These are phyloP conservation scores for Austroboletus niveus DNA, from an alignment of 1,284 basidiomycete genomes.

Conservation along the genomic window DNA sequence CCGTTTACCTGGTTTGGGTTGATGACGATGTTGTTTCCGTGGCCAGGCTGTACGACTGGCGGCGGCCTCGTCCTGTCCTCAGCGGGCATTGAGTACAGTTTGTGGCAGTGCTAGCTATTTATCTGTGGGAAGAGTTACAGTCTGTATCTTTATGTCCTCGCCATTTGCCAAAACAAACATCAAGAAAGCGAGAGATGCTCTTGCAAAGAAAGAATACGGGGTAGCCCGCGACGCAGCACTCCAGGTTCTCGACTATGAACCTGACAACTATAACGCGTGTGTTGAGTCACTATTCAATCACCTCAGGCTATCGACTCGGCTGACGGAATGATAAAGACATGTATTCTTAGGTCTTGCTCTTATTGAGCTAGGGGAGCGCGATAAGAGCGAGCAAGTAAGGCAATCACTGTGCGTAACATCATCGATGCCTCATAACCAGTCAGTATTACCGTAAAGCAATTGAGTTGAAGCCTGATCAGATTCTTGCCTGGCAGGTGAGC, in stretches of 20 bases:
- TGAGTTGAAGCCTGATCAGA: slow-evolving; percentile 58
- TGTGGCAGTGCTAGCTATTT: neutral
- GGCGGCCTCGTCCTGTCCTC: slow-evolving; percentile 44
- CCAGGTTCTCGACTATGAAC: slow-evolving; percentile 69
- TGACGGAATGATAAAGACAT: slow-evolving; percentile 47
- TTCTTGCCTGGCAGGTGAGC: slow-evolving; percentile 76
- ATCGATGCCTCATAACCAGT: slow-evolving; percentile 15
- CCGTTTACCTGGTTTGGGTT: slow-evolving; percentile 36
- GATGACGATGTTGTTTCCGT: slow-evolving; percentile 76
- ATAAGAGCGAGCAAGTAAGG: slow-evolving; percentile 82
- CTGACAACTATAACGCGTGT: slow-evolving; percentile 80
- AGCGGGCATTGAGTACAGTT: slow-evolving; percentile 10
- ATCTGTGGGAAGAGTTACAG: no score
- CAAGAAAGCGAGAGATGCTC: slow-evolving; percentile 76
- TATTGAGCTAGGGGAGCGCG: slow-evolving; percentile 66
- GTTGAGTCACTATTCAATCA: slow-evolving; percentile 27
- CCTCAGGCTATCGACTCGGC: neutral
- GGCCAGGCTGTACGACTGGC: slow-evolving; percentile 58
- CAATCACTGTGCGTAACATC: slow-evolving; percentile 1
- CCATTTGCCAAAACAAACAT: slow-evolving; percentile 68
- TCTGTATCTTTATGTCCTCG: slow-evolving; percentile 18
- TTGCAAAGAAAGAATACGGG: slow-evolving; percentile 74
- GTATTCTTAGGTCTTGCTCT: slow-evolving; percentile 81
- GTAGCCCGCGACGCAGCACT: slow-evolving; percentile 66
- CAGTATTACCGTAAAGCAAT: slow-evolving; percentile 79